Percentiles rank a stretch among this genome's conserved stretches.
Evolutionary conservation across 192 early-diverging fungal genomes (phyloP).

Genomic region (Rhizophagus prolifer): DNA sequence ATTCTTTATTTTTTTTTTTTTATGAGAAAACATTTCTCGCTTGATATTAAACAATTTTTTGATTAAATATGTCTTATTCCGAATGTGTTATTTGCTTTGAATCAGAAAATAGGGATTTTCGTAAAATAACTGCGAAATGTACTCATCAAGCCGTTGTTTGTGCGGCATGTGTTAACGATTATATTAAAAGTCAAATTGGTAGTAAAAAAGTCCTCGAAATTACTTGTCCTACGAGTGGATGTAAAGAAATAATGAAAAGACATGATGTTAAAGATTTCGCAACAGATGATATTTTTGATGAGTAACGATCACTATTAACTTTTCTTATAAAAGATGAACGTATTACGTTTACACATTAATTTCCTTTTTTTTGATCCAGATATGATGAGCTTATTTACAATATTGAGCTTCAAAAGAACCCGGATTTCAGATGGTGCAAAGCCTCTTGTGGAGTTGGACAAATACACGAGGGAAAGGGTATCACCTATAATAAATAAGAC

Average conservation of each 20-base stretch:
- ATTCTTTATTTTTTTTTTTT: no score
- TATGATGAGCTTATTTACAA: not conserved
- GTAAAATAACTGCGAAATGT: not conserved
- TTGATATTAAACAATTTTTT: no score
- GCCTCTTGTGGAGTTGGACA: not conserved
- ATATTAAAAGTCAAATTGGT: not conserved
- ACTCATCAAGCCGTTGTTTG: not conserved
- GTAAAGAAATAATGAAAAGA: not conserved
- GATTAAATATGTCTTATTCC: not conserved
- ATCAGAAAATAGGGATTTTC: not conserved
- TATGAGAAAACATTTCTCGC: no score
- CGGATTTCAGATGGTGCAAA: conserved; percentile 17
- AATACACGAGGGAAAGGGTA: conserved; percentile 10
- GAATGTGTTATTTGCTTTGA: conserved; percentile 1
- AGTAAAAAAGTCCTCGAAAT: not conserved
- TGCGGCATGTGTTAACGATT: not conserved
- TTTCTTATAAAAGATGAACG: not conserved
- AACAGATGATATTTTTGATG: not conserved
- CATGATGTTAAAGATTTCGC: not conserved
- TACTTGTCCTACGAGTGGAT: not conserved
- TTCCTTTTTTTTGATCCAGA: not conserved
- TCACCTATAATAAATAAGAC: not conserved
- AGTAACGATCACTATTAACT: not conserved
- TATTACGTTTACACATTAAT: no score
- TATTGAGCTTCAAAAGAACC: not conserved